Percentiles rank a stretch among this genome's conserved stretches.
These are phyloP conservation scores for Myochromella boudieri DNA, from an alignment of 768 basidiomycete species.

Conservation along the genomic window DNA sequence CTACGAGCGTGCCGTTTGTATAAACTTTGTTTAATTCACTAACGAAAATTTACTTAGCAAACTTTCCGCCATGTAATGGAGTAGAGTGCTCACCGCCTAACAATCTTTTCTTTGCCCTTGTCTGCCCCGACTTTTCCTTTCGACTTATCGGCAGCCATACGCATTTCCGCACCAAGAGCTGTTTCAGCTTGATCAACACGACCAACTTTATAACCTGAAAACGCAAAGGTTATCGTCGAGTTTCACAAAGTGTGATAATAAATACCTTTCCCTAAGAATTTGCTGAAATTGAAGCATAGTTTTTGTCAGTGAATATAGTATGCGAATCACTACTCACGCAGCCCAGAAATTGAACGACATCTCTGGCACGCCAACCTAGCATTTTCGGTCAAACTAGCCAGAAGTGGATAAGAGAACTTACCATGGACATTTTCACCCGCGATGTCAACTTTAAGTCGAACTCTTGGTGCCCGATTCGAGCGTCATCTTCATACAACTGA, in stretches of 20 bases:
- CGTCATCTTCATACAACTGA: conserved; percentile 97
- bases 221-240: not conserved
- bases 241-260: too few relatives aligned
- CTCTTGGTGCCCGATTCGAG: conserved; percentile 86
- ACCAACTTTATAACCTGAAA: conserved; percentile 86
- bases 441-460: conserved; percentile 93
- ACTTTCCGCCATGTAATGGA: too few relatives aligned
- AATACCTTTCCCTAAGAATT: conserved; percentile 79
- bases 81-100: conserved; percentile 56
- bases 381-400: not conserved
- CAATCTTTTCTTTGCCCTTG: conserved; percentile 81
- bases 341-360: conserved; percentile 92
- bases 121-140: conserved; percentile 59
- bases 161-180: conserved; percentile 95
- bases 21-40: conserved; percentile 94
- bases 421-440: conserved; percentile 99
- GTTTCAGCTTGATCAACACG: conserved; percentile 97
- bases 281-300: conserved; percentile 37
- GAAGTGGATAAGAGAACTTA: conserved; percentile 26
- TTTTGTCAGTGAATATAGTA: not conserved
- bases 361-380: conserved; percentile 92
- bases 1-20: conserved; percentile 94
- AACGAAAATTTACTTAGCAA: too few relatives aligned
- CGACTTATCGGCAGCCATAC: conserved; percentile 69
- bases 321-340: conserved; percentile 50